A percentile compares a stretch with the other conserved stretches of the same genome.
Evolutionary conservation across 2,329 filamentous ascomycete genomes (phyloP).

Genomic region (Alternaria ventricosa): DNA sequence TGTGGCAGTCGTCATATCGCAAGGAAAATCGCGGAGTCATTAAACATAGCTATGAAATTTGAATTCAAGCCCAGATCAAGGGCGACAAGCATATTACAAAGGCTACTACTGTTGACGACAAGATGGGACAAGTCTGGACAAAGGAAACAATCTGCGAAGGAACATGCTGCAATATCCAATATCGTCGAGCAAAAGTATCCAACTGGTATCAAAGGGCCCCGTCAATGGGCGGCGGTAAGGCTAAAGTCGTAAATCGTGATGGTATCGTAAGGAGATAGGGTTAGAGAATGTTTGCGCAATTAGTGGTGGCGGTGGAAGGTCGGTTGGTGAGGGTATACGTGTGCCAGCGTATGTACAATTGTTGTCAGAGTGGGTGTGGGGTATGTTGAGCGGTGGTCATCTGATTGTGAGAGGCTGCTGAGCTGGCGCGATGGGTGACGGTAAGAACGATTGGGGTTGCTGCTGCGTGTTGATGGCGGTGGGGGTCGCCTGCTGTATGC

Average conservation of each 20-base stretch:
- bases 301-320: slow-evolving; percentile 2
- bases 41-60: background rate
- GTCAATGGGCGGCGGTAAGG: background rate
- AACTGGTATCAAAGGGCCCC: slow-evolving; percentile 6
- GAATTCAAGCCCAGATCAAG: slow-evolving; percentile 8
- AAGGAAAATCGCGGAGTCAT: background rate
- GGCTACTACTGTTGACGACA: slow-evolving; percentile 9
- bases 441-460: slow-evolving; percentile 1
- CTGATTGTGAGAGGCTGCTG: slow-evolving; percentile 14
- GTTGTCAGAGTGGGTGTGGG: background rate
- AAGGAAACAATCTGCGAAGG: slow-evolving; percentile 3
- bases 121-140: slow-evolving; percentile 1
- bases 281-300: slow-evolving; percentile 1
- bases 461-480: slow-evolving; percentile 20
- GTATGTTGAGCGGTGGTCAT: background rate
- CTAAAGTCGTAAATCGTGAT: slow-evolving; percentile 11
- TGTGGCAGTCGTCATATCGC: background rate
- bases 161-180: slow-evolving; percentile 8
- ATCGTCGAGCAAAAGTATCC: slow-evolving; percentile 6
- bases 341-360: slow-evolving; percentile 13
- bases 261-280: slow-evolving; percentile 5
- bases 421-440: slow-evolving; percentile 9
- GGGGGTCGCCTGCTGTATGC: slow-evolving; percentile 18
- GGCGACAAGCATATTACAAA: slow-evolving; percentile 8
- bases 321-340: slow-evolving; percentile 1